Evolutionary conservation across 208 protist genomes (phyloP), one percentile per base, ranked within the genome.

Genomic region (Leishmania mexicana): DNA sequence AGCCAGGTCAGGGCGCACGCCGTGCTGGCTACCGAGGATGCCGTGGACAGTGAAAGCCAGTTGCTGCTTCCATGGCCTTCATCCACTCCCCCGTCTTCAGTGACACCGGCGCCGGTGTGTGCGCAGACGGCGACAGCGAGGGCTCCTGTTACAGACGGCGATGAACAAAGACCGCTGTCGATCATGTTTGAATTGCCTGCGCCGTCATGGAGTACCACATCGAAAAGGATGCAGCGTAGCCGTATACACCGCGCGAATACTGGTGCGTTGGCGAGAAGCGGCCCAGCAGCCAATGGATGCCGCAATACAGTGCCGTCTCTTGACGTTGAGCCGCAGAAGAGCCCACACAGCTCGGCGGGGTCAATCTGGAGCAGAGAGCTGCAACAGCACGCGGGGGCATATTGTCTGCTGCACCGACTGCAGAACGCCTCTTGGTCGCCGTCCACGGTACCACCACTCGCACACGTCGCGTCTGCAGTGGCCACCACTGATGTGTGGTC

Each of bases 231-330:
- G 28, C 40, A 57, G 40, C 28, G 71, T 19, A 28, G 71, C n/a
- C 71, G 71, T 35, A 38, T 21, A 57, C 71, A 75, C n/a, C 71
- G 71, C n/a, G 49, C 71, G 38, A 75, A 75, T 47, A 75, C 47
- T 15, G n/a, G 71, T 31, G 42, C 71, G 31, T 75, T 7, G n/a
- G n/a, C 1, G 11, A 75, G 71, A 47, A n/a, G 49, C 31, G 45
- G 71, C 71, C 1, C n/a, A 8, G 62, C 31, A 68, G 62, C 62
- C 1, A 13, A 68, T 35, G 68, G 21, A 38, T 49, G 7, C 68
- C 40, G 68, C 68, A 42, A 31, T 73, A 40, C 68, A 7, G 35
- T 31, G 19, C 4, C 21, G 40, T 73, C 68, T 31, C 35, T 13
- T 6, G 68, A 31, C 28, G 68, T 5, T 10, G 15, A 2, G 40